These are phyloP conservation scores for Lojkania enalia DNA, from an alignment of 2,329 filamentous ascomycete species.

Conservation along the genomic window DNA sequence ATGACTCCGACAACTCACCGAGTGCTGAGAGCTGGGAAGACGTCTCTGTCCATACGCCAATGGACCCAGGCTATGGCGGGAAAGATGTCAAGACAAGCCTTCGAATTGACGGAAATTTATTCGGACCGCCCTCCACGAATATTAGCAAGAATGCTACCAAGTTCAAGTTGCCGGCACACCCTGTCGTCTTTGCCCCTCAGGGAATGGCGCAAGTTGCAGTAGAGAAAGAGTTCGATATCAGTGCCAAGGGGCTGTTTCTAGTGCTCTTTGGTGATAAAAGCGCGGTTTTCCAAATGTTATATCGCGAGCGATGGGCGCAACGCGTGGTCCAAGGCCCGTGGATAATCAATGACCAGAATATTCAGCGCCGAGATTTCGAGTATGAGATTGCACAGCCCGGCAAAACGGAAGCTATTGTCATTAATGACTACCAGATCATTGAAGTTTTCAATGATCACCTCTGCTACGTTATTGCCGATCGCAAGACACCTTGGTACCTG, in stretches of 20 bases:
- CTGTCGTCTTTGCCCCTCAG: conserved; percentile 81
- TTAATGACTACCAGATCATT: conserved; percentile 83
- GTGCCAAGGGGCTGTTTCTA: conserved; percentile 92
- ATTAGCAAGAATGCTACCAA: conserved; percentile 61
- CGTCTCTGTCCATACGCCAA: conserved; percentile 62
- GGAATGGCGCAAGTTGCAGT: conserved; percentile 76
- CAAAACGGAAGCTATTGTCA: conserved; percentile 45
- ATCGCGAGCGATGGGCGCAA: conserved; percentile 64
- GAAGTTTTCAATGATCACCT: conserved; percentile 64
- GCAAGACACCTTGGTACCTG: conserved; percentile 76
- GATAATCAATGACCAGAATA: conserved; percentile 69
- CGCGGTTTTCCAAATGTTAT: conserved; percentile 87
- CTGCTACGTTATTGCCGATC: conserved; percentile 68
- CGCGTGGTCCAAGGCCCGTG: conserved; percentile 83
- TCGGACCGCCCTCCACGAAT: conserved; percentile 48
- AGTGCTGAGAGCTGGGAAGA: conserved; percentile 93
- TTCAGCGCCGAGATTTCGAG: conserved; percentile 75
- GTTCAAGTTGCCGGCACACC: conserved; percentile 78
- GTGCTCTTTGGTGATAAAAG: conserved; percentile 96
- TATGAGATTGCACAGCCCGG: conserved; percentile 68
- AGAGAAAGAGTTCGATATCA: conserved; percentile 85
- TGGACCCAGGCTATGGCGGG: conserved; percentile 56
- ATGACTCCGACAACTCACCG: conserved; percentile 60
- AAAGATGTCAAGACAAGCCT: conserved; percentile 61
- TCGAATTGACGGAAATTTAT: conserved; percentile 65